These are phyloP conservation scores for Sporothrix schenckii DNA, from an alignment of 2,329 filamentous ascomycete genomes.

Conservation along the genomic window DNA sequence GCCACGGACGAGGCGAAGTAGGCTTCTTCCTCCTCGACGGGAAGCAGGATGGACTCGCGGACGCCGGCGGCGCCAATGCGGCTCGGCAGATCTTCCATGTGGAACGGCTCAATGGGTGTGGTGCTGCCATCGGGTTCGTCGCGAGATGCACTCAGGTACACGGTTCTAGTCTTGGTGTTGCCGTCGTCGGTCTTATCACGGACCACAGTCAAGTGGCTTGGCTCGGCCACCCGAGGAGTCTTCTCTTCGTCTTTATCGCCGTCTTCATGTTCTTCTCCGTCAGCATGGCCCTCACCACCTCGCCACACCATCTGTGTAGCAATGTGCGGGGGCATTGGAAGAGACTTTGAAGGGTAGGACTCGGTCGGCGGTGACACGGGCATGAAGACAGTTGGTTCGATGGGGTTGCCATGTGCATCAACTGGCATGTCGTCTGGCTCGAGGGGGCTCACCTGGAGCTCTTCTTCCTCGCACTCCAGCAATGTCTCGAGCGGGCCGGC, in stretches of 20 bases:
- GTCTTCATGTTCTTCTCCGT: neutral
- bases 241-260: neutral
- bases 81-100: slow-evolving; percentile 52
- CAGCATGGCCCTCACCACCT: slow-evolving; percentile 27
- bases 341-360: slow-evolving; percentile 20
- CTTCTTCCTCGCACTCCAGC: slow-evolving; percentile 16
- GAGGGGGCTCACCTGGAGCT: slow-evolving; percentile 26
- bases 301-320: slow-evolving; percentile 34
- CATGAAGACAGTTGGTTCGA: neutral
- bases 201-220: neutral
- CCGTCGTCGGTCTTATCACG: too few species aligned
- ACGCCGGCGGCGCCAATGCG: slow-evolving; percentile 48
- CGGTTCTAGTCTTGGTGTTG: slow-evolving; percentile 4
- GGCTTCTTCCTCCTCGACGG: slow-evolving; percentile 40
- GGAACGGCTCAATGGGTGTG: slow-evolving; percentile 54
- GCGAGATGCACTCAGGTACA: neutral
- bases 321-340: slow-evolving; percentile 31
- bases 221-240: neutral
- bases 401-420: neutral
- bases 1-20: slow-evolving; percentile 32
- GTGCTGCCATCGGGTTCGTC: slow-evolving; percentile 42
- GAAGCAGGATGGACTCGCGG: slow-evolving; percentile 40
- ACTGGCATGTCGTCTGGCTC: neutral
- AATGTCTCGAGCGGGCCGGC: neutral
- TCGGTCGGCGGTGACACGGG: slow-evolving; percentile 22